These are phyloP conservation scores for Forsythia viridissima DNA, from an alignment of 257 asterid genomes.

Conservation along the genomic window DNA sequence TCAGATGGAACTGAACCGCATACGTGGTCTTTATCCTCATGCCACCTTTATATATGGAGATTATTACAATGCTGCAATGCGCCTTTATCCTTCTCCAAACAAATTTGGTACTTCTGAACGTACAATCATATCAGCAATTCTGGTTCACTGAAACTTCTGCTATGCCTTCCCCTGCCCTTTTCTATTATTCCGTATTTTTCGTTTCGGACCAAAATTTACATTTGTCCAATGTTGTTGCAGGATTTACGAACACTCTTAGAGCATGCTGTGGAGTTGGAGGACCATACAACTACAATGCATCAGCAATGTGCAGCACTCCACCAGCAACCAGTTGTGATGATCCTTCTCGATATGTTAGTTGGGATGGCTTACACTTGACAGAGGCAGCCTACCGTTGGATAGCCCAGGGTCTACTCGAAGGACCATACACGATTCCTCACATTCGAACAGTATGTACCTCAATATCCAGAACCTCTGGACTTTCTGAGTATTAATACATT, in stretches of 20 bases:
- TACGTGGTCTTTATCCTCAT: conserved; percentile 39
- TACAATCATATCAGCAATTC: not conserved
- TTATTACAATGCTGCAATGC: conserved; percentile 43
- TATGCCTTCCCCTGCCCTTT: too few relatives aligned
- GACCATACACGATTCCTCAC: conserved; percentile 39
- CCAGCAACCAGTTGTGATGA: conserved; percentile 33
- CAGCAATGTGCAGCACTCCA: conserved; percentile 27
- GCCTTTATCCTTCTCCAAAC: conserved; percentile 34
- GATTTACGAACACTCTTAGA: conserved; percentile 37
- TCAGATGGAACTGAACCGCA: conserved; percentile 30
- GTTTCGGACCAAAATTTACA: not conserved
- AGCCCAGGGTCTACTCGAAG: conserved; percentile 37
- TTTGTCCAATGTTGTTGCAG: conserved; percentile 21
- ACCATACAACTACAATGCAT: conserved; percentile 34
- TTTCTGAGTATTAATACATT: not conserved
- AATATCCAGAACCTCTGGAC: not conserved
- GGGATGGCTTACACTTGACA: conserved; percentile 58
- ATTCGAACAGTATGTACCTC: conserved; percentile 23
- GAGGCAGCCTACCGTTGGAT: conserved; percentile 40
- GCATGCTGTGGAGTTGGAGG: conserved; percentile 63
- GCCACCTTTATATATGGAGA: conserved; percentile 50
- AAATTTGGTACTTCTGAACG: not conserved
- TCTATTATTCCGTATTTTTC: not conserved
- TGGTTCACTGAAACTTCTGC: too few relatives aligned
- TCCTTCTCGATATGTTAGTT: conserved; percentile 36